A percentile compares a stretch with the other conserved stretches of the same genome.
These are phyloP conservation scores for Picea engelmannii DNA, from an alignment of 83 land plant species.

Conservation along the genomic window DNA sequence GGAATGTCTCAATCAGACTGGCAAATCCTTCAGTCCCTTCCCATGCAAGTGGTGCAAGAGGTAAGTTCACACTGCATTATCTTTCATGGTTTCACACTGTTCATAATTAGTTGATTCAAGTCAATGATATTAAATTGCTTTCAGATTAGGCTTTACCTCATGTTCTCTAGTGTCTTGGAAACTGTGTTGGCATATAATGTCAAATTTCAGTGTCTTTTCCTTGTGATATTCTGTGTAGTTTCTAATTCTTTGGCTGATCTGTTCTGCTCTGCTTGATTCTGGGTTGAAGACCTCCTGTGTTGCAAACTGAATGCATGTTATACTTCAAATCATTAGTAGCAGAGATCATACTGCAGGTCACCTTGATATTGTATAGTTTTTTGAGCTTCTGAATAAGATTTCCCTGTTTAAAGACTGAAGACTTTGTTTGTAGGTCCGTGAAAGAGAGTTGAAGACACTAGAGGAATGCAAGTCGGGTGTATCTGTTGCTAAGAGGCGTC, in stretches of 20 bases:
- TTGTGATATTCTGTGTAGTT: neutral
- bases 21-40: neutral
- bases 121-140: no score
- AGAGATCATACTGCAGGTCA: neutral
- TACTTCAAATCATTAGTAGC: neutral
- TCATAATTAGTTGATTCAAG: no score
- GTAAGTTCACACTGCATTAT: neutral
- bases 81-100: neutral
- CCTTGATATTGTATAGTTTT: neutral
- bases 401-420: neutral
- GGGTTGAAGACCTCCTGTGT: neutral
- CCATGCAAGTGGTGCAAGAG: neutral
- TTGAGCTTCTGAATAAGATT: neutral
- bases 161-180: no score
- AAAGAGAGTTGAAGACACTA: conserved; percentile 55
- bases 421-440: conserved; percentile 52
- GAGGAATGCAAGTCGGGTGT: conserved; percentile 49
- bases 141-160: no score
- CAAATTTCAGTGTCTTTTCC: no score
- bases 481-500: conserved; percentile 52
- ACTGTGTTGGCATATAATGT: no score
- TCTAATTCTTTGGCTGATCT: neutral
- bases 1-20: neutral
- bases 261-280: no score
- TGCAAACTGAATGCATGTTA: neutral